Evolutionary conservation across 345 rosid genomes (phyloP).

Genomic region (Microthlaspi erraticum): DNA sequence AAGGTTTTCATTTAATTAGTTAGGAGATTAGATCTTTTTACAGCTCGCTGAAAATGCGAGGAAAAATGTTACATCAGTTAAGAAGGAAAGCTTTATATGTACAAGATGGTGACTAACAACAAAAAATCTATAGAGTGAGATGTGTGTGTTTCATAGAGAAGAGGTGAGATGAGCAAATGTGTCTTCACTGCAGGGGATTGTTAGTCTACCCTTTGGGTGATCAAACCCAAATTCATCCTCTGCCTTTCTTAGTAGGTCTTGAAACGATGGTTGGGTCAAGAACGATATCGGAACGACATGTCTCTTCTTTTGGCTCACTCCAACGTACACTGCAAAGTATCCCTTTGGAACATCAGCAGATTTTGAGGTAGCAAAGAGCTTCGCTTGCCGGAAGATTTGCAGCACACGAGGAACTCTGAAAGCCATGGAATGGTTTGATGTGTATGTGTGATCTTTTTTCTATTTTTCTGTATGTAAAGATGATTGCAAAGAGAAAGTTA

Average conservation of each 20-base stretch:
- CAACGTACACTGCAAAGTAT: constrained; percentile 34
- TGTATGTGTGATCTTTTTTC: not conserved
- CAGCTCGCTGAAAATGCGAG: not conserved
- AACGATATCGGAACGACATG: constrained; percentile 27
- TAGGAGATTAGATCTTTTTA: constrained; percentile 5
- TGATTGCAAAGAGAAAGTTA: constrained; percentile 6
- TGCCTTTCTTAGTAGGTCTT: constrained; percentile 27
- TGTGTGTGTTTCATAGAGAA: constrained; percentile 7
- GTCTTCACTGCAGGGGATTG: constrained; percentile 21
- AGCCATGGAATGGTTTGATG: not conserved
- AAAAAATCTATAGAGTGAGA: constrained; percentile 11
- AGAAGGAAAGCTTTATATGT: not conserved
- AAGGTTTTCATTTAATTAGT: not conserved
- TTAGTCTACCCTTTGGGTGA: constrained; percentile 23
- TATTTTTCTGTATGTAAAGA: not conserved
- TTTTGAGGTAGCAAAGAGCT: constrained; percentile 14
- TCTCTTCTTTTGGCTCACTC: constrained; percentile 35
- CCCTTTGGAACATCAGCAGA: constrained; percentile 42
- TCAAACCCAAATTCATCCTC: constrained; percentile 25
- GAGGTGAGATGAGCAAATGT: constrained; percentile 22
- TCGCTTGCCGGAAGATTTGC: constrained; percentile 17
- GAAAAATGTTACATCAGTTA: constrained; percentile 8
- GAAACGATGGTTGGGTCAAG: constrained; percentile 43
- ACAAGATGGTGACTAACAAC: constrained; percentile 14
- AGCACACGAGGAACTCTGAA: constrained; percentile 21